Conservation (phyloP, 768 basidiomycete genomes). For the Daedalea quercina region DNA sequence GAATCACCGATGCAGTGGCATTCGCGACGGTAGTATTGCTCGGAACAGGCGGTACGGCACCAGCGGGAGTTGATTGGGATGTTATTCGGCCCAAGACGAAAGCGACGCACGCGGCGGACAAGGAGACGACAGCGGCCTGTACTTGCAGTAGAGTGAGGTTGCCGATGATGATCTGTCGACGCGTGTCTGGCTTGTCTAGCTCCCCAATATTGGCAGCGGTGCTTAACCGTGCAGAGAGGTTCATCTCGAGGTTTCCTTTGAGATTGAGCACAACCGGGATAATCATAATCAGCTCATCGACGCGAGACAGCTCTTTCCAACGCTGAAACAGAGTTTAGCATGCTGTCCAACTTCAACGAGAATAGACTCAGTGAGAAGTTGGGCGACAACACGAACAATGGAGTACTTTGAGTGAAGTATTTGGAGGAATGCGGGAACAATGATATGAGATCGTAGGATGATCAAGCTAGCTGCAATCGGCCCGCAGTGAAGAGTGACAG, state of each 20-base stretch:
- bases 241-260: conserved; percentile 99
- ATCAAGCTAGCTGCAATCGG: too few species aligned
- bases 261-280: conserved; percentile 92
- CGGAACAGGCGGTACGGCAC: background rate
- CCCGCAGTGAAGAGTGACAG: background rate
- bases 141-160: conserved; percentile 87
- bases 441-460: too few species aligned
- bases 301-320: conserved; percentile 83
- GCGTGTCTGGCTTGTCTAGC: conserved; percentile 63
- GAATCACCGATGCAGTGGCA: background rate
- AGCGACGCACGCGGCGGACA: conserved; percentile 74
- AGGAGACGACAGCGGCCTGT: conserved; percentile 86
- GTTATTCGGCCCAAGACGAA: conserved; percentile 65
- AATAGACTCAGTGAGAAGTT: too few species aligned
- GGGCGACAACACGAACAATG: too few species aligned
- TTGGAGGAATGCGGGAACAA: too few species aligned
- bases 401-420: too few species aligned
- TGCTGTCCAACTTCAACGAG: background rate
- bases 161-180: conserved; percentile 65
- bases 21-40: background rate
- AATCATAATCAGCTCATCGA: conserved; percentile 96
- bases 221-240: conserved; percentile 89
- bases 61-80: conserved; percentile 22
- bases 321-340: conserved; percentile 34
- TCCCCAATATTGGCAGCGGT: conserved; percentile 94